A percentile compares a stretch with the other conserved stretches of the same genome.
Evolutionary conservation across 2,329 filamentous ascomycete genomes (phyloP).

Genomic region (Achaetomium macrosporum): DNA sequence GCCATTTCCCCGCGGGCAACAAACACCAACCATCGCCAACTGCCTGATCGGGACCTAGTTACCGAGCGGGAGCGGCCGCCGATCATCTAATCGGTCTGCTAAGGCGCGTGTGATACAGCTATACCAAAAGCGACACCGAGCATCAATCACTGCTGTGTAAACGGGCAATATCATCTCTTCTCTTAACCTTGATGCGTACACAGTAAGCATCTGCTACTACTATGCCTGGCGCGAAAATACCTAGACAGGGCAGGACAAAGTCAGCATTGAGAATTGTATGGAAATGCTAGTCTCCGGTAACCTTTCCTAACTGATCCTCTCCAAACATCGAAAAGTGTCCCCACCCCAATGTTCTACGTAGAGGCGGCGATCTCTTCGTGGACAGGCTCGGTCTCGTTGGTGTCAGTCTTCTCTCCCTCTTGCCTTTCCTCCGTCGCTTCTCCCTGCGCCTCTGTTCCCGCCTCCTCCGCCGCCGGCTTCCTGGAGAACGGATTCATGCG

Average conservation of each 20-base stretch:
- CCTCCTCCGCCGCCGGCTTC: constrained; percentile 10
- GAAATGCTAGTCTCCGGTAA: too few species aligned
- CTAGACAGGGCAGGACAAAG: too few species aligned
- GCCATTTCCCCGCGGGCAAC: constrained; percentile 1
- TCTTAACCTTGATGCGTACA: too few species aligned
- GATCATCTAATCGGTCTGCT: constrained; percentile 14
- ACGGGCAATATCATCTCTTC: too few species aligned
- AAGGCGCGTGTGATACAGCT: not conserved
- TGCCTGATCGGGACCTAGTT: constrained; percentile 17
- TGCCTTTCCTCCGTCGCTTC: not conserved
- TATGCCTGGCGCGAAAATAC: too few species aligned
- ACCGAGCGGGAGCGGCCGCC: constrained; percentile 4
- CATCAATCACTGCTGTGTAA: too few species aligned
- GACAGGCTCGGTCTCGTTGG: not conserved
- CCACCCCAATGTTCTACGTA: too few species aligned
- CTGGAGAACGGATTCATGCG: constrained; percentile 29
- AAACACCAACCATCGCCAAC: constrained; percentile 14
- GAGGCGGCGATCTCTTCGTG: too few species aligned
- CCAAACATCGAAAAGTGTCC: too few species aligned
- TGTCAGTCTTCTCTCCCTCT: not conserved
- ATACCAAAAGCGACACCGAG: constrained; percentile 4
- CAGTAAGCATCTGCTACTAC: too few species aligned
- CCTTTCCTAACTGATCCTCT: too few species aligned
- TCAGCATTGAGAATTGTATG: too few species aligned
- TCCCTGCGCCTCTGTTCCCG: not conserved